Evolutionary conservation across 495 filamentous ascomycete species (phyloP), one percentile per base, ranked within the genome.

Genomic region (Aspergillus leporis): DNA sequence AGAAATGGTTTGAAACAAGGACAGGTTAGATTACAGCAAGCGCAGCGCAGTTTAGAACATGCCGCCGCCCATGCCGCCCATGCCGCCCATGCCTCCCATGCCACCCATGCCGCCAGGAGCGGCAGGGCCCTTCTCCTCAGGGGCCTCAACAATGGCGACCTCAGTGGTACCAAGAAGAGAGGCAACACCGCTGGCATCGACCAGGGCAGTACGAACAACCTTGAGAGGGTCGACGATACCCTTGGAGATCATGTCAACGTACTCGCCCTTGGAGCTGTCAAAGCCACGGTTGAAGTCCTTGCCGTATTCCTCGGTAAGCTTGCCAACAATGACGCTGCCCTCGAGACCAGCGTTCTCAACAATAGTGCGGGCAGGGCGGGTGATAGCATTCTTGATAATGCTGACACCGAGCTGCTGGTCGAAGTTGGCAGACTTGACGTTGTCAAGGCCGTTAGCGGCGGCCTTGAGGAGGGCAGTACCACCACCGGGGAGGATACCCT

Each of bases 141-240:
- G 84, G 55, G 95, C 94, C 77, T 98, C 94, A 55, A 96, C 91
- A 61, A 98, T 93, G 53, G 93, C 92, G 59, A 97, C 93, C 78
- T 98, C 94, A 61, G 95, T 98, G 65, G 94, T 98, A 75, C 94
- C 94, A 62, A 98, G 89, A 56, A 98, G 85, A 53, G 93, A 97
- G 43, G 94, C 93, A 65, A 98, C 94, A 80, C 94, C 94, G 74
- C 87, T 91, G 68, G 94, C 94, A 74, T 98, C 94, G 70, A 93
- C 83, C 36, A 98, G 85, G 55, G 89, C 91, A 60, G 93, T 98
- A 65, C 94, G 91, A 68, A 98, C 94, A 62, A 98, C 94, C 89
- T 98, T 98, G 83, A 98, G 87, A 49, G 94, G 94, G 71, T 98
- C 94, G 66, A 98, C 88, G 74, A 98, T 98, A 88, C 94, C 94